Conservation (phyloP, 2,329 filamentous ascomycete genomes). For the Aspergillus hortae region DNA sequence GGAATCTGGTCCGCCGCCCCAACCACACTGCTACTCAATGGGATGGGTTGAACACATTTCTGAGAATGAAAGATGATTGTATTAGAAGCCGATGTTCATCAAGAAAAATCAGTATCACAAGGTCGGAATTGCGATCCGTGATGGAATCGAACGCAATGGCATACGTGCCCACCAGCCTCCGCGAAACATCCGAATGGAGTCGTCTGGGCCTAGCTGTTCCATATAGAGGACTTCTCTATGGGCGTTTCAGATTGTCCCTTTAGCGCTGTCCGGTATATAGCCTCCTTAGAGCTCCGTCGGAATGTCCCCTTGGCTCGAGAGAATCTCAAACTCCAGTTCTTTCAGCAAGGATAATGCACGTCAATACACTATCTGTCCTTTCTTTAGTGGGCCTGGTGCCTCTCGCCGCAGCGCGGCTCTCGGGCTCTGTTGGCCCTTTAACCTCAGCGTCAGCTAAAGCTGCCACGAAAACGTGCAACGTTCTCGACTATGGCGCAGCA, state of each 20-base stretch:
- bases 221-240: background rate
- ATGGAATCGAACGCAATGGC: too few species aligned
- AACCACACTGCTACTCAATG: too few species aligned
- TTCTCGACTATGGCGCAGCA: slow-evolving; percentile 50
- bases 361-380: slow-evolving; percentile 8
- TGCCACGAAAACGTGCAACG: slow-evolving; percentile 50
- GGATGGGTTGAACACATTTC: too few species aligned
- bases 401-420: slow-evolving; percentile 35
- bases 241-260: background rate
- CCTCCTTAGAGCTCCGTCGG: background rate
- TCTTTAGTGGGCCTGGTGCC: slow-evolving; percentile 20
- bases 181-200: too few species aligned
- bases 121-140: too few species aligned
- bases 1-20: background rate
- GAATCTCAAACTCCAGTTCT: background rate
- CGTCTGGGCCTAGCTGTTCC: background rate
- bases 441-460: slow-evolving; percentile 43
- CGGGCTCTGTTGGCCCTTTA: slow-evolving; percentile 44
- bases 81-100: too few species aligned
- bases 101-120: too few species aligned
- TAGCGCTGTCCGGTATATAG: background rate
- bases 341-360: slow-evolving; percentile 6
- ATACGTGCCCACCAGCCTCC: too few species aligned
- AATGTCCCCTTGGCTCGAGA: background rate
- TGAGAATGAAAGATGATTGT: too few species aligned